phyloP scores from a whole-genome alignment of 2,329 filamentous ascomycete species.

The Stagonosporopsis cucurbitacearum region DNA sequence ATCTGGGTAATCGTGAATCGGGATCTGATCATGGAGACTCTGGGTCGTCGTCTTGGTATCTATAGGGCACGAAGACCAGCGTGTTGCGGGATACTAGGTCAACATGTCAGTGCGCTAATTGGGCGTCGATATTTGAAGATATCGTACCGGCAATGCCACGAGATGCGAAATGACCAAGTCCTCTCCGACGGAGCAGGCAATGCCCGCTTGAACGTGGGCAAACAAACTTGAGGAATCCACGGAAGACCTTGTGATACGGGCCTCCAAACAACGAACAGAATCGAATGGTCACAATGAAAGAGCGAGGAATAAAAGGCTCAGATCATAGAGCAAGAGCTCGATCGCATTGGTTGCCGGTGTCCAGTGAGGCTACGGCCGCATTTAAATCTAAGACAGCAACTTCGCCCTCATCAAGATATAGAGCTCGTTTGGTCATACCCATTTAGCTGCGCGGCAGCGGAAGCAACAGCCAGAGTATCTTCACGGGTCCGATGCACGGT shows the following conservation, averaged over 20 bases:
- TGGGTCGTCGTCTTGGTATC: constrained; percentile 24
- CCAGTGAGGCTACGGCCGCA: constrained; percentile 5
- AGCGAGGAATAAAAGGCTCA: constrained; percentile 27
- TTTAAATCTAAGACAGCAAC: constrained; percentile 28
- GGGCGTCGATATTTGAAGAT: constrained; percentile 19
- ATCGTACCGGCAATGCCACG: constrained; percentile 38
- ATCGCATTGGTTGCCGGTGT: constrained; percentile 8
- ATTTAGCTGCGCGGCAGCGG: constrained; percentile 23
- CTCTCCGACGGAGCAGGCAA: constrained; percentile 19
- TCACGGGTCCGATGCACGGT: constrained; percentile 16
- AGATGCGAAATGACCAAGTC: constrained; percentile 22
- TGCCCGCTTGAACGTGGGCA: constrained; percentile 37
- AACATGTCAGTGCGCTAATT: constrained; percentile 28
- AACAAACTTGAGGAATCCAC: constrained; percentile 40
- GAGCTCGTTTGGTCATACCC: constrained; percentile 25
- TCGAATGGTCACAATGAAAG: constrained; percentile 21
- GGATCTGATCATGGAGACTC: constrained; percentile 13
- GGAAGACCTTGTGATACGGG: constrained; percentile 31
- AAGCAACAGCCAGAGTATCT: constrained; percentile 21
- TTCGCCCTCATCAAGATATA: constrained; percentile 7
- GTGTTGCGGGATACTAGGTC: constrained; percentile 22
- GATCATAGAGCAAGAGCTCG: constrained; percentile 21
- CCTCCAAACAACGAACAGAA: constrained; percentile 16
- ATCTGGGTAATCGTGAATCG: constrained; percentile 21
- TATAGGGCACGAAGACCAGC: constrained; percentile 25